These are phyloP conservation scores for Tagetes erecta DNA, from an alignment of 129 eudicot species.

Conservation along the genomic window DNA sequence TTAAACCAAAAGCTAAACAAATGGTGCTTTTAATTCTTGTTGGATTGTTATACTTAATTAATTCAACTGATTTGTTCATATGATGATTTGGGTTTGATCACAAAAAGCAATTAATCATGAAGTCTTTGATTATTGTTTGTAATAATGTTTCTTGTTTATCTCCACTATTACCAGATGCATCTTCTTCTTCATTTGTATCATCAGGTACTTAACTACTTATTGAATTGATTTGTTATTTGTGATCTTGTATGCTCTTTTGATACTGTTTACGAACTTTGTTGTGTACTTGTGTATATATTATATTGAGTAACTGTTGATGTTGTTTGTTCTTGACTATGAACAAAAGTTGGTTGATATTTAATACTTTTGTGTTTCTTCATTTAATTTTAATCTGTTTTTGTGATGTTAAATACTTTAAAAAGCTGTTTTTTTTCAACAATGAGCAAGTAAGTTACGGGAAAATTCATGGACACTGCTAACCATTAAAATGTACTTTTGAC, in stretches of 20 bases:
- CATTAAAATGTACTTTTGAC: too few relatives aligned
- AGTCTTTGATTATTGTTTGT: conserved; percentile 36
- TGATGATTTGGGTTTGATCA: conserved; percentile 26
- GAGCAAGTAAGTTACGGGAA: too few relatives aligned
- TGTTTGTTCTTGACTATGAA: neutral
- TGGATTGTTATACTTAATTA: neutral
- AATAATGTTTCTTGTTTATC: conserved; percentile 22
- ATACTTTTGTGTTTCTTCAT: neutral
- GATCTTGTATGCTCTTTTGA: too few relatives aligned
- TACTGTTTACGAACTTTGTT: too few relatives aligned
- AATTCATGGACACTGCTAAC: too few relatives aligned
- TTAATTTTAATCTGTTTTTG: neutral
- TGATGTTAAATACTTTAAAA: neutral
- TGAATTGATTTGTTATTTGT: too few relatives aligned
- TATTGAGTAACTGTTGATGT: neutral
- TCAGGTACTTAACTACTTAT: conserved; percentile 21
- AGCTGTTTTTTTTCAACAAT: neutral
- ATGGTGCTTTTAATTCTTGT: too few relatives aligned
- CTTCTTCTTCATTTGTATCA: conserved; percentile 24
- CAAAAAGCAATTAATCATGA: conserved; percentile 21
- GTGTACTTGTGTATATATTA: too few relatives aligned
- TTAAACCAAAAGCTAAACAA: too few relatives aligned
- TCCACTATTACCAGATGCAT: conserved; percentile 25
- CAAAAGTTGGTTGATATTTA: neutral
- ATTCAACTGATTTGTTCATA: conserved; percentile 12